These are phyloP conservation scores for Candida glaebosa DNA, from an alignment of 805 yeast genomes.

Conservation along the genomic window DNA sequence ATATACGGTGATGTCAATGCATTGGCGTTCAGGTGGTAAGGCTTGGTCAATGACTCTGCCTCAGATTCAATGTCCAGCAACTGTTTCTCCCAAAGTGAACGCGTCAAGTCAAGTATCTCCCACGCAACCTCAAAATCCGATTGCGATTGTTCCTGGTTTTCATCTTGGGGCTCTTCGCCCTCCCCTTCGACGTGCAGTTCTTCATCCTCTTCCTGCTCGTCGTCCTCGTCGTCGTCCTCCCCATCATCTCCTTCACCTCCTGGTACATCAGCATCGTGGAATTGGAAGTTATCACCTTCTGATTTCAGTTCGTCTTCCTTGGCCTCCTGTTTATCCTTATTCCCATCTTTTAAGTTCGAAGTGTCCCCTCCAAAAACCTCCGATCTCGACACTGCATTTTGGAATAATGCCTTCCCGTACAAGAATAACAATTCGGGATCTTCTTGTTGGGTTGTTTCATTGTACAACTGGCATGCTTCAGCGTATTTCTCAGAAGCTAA, in stretches of 20 bases:
- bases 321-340: constrained; percentile 9
- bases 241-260: constrained; percentile 21
- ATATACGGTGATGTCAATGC: constrained; percentile 31
- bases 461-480: constrained; percentile 61
- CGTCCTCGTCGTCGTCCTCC: constrained; percentile 8
- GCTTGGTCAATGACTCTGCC: constrained; percentile 25
- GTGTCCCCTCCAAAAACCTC: constrained; percentile 64
- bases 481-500: constrained; percentile 69
- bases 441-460: constrained; percentile 48
- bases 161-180: constrained; percentile 13
- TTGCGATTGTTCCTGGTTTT: constrained; percentile 39
- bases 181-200: constrained; percentile 21
- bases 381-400: constrained; percentile 68
- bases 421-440: constrained; percentile 73
- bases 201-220: constrained; percentile 15
- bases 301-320: constrained; percentile 11
- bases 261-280: constrained; percentile 22
- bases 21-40: constrained; percentile 19
- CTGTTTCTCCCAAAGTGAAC: constrained; percentile 57
- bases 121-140: constrained; percentile 84
- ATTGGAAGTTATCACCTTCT: constrained; percentile 26
- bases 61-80: constrained; percentile 10
- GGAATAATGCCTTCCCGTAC: constrained; percentile 79
- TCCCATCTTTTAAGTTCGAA: constrained; percentile 16
- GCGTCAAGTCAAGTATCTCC: constrained; percentile 78